phyloP scores from a whole-genome alignment of 345 rosid genomes.

The Acer saccharum region DNA sequence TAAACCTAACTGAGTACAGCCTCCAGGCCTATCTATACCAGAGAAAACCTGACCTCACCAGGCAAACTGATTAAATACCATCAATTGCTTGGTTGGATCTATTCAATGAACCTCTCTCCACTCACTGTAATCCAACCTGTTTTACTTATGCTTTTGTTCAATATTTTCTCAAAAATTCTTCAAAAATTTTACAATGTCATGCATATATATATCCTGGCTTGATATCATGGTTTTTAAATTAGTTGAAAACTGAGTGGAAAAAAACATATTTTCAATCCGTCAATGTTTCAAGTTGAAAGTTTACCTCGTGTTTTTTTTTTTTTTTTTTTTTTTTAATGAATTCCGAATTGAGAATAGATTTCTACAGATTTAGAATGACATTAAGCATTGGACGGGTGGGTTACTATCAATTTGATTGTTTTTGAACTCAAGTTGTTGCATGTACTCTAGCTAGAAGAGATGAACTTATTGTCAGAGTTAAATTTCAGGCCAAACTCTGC shows the following conservation, averaged over 20 bases:
- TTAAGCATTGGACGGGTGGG: background rate
- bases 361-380: background rate
- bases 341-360: too few relatives aligned
- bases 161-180: background rate
- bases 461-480: background rate
- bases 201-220: background rate
- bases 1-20: background rate
- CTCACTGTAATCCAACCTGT: background rate
- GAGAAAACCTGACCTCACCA: background rate
- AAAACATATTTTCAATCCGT: too few relatives aligned
- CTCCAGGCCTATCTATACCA: background rate
- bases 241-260: too few relatives aligned
- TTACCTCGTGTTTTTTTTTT: too few relatives aligned
- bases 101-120: background rate
- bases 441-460: too few relatives aligned
- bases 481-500: background rate
- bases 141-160: too few relatives aligned
- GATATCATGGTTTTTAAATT: too few relatives aligned
- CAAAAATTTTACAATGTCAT: too few relatives aligned
- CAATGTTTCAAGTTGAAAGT: too few relatives aligned
- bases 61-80: background rate
- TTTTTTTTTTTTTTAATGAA: too few relatives aligned
- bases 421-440: background rate
- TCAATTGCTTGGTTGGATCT: background rate
- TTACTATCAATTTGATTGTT: background rate